phyloP scores from a whole-genome alignment of 441 rosid genomes.

The Eruca vesicaria region DNA sequence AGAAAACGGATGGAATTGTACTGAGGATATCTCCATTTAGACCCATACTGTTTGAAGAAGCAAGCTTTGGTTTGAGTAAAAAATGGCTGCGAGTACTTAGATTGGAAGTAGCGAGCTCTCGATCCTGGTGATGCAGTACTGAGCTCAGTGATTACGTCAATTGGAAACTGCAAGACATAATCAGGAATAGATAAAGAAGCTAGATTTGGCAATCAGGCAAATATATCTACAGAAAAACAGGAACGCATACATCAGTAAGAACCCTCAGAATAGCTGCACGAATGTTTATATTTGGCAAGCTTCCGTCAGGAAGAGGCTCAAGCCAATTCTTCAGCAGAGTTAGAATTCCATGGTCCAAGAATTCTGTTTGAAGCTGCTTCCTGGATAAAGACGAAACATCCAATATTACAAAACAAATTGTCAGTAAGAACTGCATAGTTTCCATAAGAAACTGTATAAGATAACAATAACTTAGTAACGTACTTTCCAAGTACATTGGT shows the following conservation, averaged over 20 bases:
- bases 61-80: too few species aligned
- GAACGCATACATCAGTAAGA: conserved; percentile 63
- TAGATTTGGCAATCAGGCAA: not conserved
- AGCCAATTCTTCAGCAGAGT: conserved; percentile 92
- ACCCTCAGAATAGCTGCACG: conserved; percentile 84
- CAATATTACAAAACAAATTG: not conserved
- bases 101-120: too few species aligned
- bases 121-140: too few species aligned
- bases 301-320: conserved; percentile 98
- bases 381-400: conserved; percentile 41
- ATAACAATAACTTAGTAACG: conserved; percentile 28
- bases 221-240: not conserved
- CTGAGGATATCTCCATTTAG: too few species aligned
- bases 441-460: not conserved
- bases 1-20: too few species aligned
- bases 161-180: conserved; percentile 65
- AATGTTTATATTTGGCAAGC: conserved; percentile 91
- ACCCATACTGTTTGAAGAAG: too few species aligned
- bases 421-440: not conserved
- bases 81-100: too few species aligned
- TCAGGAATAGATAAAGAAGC: conserved; percentile 10
- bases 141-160: conserved; percentile 40
- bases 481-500: conserved; percentile 96
- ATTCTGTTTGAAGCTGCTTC: conserved; percentile 97
- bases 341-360: conserved; percentile 92